Percentiles rank a stretch among this genome's conserved stretches.
These are phyloP conservation scores for Solanum phureja DNA, from an alignment of 257 asterid species.

Conservation along the genomic window DNA sequence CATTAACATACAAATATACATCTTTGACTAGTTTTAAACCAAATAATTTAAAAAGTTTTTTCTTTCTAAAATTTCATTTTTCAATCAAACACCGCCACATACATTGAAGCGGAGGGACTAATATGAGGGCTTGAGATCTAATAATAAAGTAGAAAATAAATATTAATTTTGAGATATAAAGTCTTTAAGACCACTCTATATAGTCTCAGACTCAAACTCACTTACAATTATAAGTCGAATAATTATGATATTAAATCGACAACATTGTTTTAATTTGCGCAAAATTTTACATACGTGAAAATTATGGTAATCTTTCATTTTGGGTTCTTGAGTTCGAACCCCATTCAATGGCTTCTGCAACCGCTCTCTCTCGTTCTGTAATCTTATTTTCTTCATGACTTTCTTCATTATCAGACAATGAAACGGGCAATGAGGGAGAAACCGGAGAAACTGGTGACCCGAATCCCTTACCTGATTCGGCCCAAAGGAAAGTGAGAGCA, in stretches of 20 bases:
- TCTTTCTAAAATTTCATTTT: not conserved
- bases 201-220: not conserved
- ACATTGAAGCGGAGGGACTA: not conserved
- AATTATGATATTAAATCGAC: not conserved
- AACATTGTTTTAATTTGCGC: not conserved
- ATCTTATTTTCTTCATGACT: not conserved
- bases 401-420: not conserved
- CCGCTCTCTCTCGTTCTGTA: conserved; percentile 48
- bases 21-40: too few relatives aligned
- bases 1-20: too few relatives aligned
- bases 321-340: conserved; percentile 49
- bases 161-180: not conserved
- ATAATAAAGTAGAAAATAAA: not conserved
- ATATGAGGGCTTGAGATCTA: not conserved
- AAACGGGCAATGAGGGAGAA: not conserved
- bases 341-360: conserved; percentile 93
- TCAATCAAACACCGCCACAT: not conserved
- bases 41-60: too few relatives aligned
- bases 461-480: conserved; percentile 17
- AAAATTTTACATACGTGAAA: not conserved
- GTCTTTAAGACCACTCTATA: not conserved
- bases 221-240: not conserved
- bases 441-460: not conserved
- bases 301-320: not conserved
- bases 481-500: conserved; percentile 57